These are phyloP conservation scores for Didymella segeticola DNA, from an alignment of 2,329 filamentous ascomycete species.

Conservation along the genomic window DNA sequence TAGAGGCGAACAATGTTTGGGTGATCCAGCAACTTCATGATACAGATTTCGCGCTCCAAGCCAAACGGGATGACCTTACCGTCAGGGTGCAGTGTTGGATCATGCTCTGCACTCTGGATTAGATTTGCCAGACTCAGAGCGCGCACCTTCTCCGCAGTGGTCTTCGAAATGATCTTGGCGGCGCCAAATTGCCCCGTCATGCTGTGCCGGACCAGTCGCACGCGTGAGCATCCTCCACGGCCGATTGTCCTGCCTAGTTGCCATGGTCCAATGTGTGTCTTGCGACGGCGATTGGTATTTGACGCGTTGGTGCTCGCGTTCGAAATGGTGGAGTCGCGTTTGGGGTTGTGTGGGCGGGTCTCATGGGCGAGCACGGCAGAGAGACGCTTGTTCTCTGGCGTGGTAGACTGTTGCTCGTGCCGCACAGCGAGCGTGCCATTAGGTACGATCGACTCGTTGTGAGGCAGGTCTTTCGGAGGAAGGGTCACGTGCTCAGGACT, in stretches of 20 bases:
- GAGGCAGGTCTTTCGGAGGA: slow-evolving; percentile 41
- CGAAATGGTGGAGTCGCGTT: slow-evolving; percentile 60
- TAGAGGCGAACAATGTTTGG: slow-evolving; percentile 92
- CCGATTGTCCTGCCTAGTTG: slow-evolving; percentile 88
- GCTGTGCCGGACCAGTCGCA: slow-evolving; percentile 82
- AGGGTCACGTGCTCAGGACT: slow-evolving; percentile 24
- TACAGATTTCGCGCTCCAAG: slow-evolving; percentile 92
- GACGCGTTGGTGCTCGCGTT: slow-evolving; percentile 63
- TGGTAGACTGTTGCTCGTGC: slow-evolving; percentile 36
- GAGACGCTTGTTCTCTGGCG: slow-evolving; percentile 60
- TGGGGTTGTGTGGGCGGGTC: slow-evolving; percentile 56
- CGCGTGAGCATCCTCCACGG: slow-evolving; percentile 86
- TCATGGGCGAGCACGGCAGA: slow-evolving; percentile 59
- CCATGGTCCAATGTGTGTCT: slow-evolving; percentile 91
- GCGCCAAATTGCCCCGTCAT: slow-evolving; percentile 82
- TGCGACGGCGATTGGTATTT: slow-evolving; percentile 58
- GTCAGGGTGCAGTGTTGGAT: slow-evolving; percentile 60
- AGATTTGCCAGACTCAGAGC: slow-evolving; percentile 86
- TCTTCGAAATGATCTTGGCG: slow-evolving; percentile 92
- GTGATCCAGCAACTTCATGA: slow-evolving; percentile 96
- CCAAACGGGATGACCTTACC: slow-evolving; percentile 81
- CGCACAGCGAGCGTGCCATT: slow-evolving; percentile 54
- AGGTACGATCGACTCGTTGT: slow-evolving; percentile 54
- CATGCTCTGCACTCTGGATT: slow-evolving; percentile 71
- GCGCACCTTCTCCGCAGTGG: slow-evolving; percentile 77